Percentiles rank a stretch among this genome's conserved stretches.
phyloP scores from a whole-genome alignment of 2,329 filamentous ascomycete species.

The Phyllosticta citrichinensis region DNA sequence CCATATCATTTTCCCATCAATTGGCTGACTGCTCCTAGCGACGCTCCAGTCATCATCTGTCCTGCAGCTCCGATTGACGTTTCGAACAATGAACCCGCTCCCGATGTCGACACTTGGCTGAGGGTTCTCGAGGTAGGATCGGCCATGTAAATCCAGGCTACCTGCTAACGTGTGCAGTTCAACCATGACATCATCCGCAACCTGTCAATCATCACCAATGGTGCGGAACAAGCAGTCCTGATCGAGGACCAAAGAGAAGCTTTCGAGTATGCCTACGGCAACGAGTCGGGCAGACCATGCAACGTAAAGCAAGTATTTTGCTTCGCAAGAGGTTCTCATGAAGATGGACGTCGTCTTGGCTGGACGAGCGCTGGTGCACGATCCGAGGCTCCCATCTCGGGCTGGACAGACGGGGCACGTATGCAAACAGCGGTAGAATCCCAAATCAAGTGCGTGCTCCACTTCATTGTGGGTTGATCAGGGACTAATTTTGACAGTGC shows the following conservation, averaged over 20 bases:
- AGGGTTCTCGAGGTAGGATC: constrained; percentile 53
- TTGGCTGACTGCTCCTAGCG: neutral
- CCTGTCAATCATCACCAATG: constrained; percentile 71
- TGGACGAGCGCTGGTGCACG: constrained; percentile 35
- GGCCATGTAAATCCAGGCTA: neutral
- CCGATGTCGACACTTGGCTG: constrained; percentile 64
- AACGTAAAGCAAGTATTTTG: constrained; percentile 64
- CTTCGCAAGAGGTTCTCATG: neutral
- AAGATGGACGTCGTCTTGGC: constrained; percentile 47
- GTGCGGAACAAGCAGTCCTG: constrained; percentile 76
- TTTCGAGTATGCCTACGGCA: constrained; percentile 55
- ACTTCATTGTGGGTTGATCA: too few relatives aligned
- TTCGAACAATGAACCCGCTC: constrained; percentile 61
- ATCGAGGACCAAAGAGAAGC: constrained; percentile 60
- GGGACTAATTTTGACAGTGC: constrained; percentile 13
- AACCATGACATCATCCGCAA: constrained; percentile 69
- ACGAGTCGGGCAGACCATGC: constrained; percentile 36
- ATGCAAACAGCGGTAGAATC: constrained; percentile 70
- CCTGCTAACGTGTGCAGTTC: constrained; percentile 37
- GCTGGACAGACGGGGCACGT: constrained; percentile 48
- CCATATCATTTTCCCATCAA: neutral
- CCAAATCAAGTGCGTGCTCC: constrained; percentile 44
- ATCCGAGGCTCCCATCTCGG: constrained; percentile 43
- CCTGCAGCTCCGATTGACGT: constrained; percentile 47
- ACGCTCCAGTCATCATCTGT: constrained; percentile 39